These are phyloP conservation scores for Triangularia verruculosa DNA, from an alignment of 2,329 filamentous ascomycete genomes.

Conservation along the genomic window DNA sequence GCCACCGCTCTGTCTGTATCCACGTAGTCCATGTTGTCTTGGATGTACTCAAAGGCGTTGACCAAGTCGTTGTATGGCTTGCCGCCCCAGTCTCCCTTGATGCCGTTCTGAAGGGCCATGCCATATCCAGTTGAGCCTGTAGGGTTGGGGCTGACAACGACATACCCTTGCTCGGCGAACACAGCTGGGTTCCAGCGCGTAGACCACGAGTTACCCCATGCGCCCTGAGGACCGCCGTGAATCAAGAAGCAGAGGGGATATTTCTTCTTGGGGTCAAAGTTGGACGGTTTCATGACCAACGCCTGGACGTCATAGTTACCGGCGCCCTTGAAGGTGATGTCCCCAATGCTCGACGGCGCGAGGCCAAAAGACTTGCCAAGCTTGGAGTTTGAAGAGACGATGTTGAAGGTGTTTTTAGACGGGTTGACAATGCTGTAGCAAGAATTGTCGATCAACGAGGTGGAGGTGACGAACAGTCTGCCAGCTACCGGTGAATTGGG, in stretches of 20 bases:
- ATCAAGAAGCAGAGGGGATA: conserved; percentile 79
- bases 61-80: conserved; percentile 80
- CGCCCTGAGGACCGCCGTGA: conserved; percentile 71
- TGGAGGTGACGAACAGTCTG: conserved; percentile 63
- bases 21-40: conserved; percentile 62
- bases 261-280: conserved; percentile 66
- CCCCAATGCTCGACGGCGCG: conserved; percentile 58
- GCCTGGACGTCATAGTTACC: conserved; percentile 66
- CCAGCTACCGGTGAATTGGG: conserved; percentile 25
- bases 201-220: conserved; percentile 74
- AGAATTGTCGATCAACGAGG: conserved; percentile 69
- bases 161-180: conserved; percentile 84
- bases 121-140: conserved; percentile 83
- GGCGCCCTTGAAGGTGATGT: conserved; percentile 68
- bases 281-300: conserved; percentile 62
- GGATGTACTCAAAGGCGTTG: conserved; percentile 72
- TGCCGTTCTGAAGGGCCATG: conserved; percentile 72
- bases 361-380: conserved; percentile 66
- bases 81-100: conserved; percentile 79
- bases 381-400: conserved; percentile 63
- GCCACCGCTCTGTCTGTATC: conserved; percentile 69
- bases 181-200: conserved; percentile 84
- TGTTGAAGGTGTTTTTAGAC: conserved; percentile 33
- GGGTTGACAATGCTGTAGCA: conserved; percentile 61
- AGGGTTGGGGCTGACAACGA: conserved; percentile 78